Evolutionary conservation across 371 early-diverging fungal genomes (phyloP).

Genomic region (Amoeboradix gromovi): DNA sequence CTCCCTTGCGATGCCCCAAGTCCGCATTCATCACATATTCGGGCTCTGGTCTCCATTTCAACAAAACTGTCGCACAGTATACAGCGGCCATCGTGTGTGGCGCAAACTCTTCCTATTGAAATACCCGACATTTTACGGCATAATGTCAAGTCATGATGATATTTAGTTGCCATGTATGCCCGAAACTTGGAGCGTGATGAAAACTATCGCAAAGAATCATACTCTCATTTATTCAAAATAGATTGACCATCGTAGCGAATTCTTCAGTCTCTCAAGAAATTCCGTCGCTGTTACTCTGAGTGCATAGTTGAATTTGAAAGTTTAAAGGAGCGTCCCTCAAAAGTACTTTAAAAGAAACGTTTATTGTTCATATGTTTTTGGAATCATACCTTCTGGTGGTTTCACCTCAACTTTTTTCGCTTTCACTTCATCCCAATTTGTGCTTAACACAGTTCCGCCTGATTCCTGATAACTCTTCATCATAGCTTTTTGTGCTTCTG

Average conservation of each 20-base stretch:
- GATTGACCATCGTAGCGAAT: no score
- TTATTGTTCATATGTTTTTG: conserved; percentile 25
- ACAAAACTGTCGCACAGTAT: conserved; percentile 85
- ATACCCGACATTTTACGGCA: conserved; percentile 1
- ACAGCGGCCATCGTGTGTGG: conserved; percentile 54
- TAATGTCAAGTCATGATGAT: not conserved
- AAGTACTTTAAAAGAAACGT: no score
- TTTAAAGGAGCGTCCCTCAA: no score
- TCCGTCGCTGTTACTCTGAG: no score
- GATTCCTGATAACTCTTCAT: conserved; percentile 86
- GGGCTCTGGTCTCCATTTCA: conserved; percentile 52
- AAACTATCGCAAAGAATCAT: no score
- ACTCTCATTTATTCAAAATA: no score
- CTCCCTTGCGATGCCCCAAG: conserved; percentile 62
- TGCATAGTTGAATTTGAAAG: no score
- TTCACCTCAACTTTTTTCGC: conserved; percentile 41
- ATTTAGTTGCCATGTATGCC: conserved; percentile 1
- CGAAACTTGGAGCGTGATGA: no score
- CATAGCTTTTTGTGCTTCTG: conserved; percentile 84
- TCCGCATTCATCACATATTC: conserved; percentile 88
- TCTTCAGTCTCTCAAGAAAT: no score
- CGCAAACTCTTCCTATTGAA: conserved; percentile 1
- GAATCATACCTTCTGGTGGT: conserved; percentile 73
- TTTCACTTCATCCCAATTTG: conserved; percentile 82
- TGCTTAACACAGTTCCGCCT: conserved; percentile 74